Percentiles rank a stretch among this genome's conserved stretches.
Conservation (phyloP, 768 basidiomycete genomes). For the Hebeloma cylindrosporum region DNA sequence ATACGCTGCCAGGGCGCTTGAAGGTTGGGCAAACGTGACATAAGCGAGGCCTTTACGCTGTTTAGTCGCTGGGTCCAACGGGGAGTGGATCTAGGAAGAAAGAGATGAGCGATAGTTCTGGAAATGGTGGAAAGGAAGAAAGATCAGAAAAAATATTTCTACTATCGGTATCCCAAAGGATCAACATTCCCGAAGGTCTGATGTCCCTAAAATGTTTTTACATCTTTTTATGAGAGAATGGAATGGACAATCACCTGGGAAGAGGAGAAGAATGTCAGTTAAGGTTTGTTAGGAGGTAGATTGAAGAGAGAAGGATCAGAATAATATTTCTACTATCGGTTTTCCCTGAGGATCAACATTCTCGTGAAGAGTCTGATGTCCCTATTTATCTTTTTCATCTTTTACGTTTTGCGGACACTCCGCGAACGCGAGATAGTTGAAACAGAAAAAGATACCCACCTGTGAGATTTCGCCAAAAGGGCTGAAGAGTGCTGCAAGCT, state of each 20-base stretch:
- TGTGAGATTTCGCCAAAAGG: conserved; percentile 74
- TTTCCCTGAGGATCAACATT: conserved; percentile 57
- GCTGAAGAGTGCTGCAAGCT: conserved; percentile 63
- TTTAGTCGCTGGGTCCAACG: conserved; percentile 44
- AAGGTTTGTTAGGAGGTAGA: background rate
- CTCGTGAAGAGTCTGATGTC: conserved; percentile 65
- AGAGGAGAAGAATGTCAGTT: conserved; percentile 1
- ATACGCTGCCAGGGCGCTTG: conserved; percentile 63
- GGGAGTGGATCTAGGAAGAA: conserved; percentile 45
- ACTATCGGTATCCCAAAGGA: conserved; percentile 61
- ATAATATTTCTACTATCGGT: conserved; percentile 60
- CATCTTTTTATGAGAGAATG: conserved; percentile 5
- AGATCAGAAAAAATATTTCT: conserved; percentile 47
- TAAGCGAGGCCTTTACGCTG: conserved; percentile 54
- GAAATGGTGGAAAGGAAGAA: conserved; percentile 6
- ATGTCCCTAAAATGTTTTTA: conserved; percentile 56
- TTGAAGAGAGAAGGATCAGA: conserved; percentile 26
- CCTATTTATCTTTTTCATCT: conserved; percentile 40
- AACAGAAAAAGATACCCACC: conserved; percentile 45
- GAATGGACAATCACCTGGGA: conserved; percentile 38
- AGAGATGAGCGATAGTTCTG: conserved; percentile 1
- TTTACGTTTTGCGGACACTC: no score
- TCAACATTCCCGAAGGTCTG: conserved; percentile 65
- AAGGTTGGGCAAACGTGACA: conserved; percentile 42
- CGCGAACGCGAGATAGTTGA: no score